phyloP scores from a whole-genome alignment of 2,329 filamentous ascomycete species.

The Graphiopsis chlorocephala region DNA sequence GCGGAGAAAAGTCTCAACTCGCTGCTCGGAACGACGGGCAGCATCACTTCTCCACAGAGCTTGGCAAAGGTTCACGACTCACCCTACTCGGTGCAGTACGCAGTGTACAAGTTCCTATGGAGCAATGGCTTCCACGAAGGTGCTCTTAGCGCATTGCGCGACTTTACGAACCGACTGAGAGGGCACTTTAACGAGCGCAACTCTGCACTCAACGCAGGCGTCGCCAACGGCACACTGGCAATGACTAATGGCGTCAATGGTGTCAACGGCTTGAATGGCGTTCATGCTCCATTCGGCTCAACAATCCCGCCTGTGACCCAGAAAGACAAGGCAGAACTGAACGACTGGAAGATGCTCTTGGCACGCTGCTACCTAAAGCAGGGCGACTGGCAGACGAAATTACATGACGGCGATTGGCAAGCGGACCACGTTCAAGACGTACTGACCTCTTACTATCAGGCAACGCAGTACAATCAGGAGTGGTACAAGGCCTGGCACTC shows the following conservation, averaged over 20 bases:
- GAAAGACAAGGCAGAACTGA: slow-evolving; percentile 44
- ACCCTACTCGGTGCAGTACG: slow-evolving; percentile 83
- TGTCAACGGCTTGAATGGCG: slow-evolving; percentile 41
- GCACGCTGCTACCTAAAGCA: slow-evolving; percentile 95
- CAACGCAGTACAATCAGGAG: slow-evolving; percentile 87
- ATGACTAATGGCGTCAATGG: slow-evolving; percentile 47
- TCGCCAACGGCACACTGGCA: slow-evolving; percentile 28
- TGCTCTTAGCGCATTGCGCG: slow-evolving; percentile 58
- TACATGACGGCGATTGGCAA: slow-evolving; percentile 87
- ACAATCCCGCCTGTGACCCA: slow-evolving; percentile 34
- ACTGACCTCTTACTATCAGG: slow-evolving; percentile 82
- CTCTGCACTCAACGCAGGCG: slow-evolving; percentile 31
- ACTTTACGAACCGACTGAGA: slow-evolving; percentile 60
- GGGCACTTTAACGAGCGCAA: slow-evolving; percentile 53
- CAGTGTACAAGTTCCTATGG: slow-evolving; percentile 97
- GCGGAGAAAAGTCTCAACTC: slow-evolving; percentile 93
- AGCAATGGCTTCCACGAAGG: slow-evolving; percentile 68
- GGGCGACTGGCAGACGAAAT: slow-evolving; percentile 88
- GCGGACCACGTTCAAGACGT: slow-evolving; percentile 84
- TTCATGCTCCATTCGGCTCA: slow-evolving; percentile 34
- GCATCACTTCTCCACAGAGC: slow-evolving; percentile 57
- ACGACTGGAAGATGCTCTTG: slow-evolving; percentile 66
- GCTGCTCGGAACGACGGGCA: slow-evolving; percentile 61
- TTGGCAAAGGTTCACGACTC: slow-evolving; percentile 50
- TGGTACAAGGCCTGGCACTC: slow-evolving; percentile 99